Evolutionary conservation across 441 rosid species (phyloP).

Genomic region (Syzygium malaccense): DNA sequence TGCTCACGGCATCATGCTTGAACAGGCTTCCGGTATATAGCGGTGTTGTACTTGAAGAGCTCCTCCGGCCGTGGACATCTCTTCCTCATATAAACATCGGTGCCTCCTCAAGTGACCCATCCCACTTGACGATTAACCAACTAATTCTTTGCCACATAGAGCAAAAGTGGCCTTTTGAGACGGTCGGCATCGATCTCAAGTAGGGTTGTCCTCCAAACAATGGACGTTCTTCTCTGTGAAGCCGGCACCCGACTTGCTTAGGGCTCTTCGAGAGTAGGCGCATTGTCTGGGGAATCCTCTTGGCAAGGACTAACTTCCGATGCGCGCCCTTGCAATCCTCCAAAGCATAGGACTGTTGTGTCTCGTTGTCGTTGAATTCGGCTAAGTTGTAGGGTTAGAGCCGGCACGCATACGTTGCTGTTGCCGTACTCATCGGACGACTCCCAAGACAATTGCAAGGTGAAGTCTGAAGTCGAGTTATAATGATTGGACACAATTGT

Average conservation of each 20-base stretch:
- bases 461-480: not conserved
- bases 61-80: not conserved
- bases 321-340: not conserved
- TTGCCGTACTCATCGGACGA: not conserved
- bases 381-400: not conserved
- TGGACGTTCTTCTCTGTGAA: not conserved
- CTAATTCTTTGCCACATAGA: not conserved
- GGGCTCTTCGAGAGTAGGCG: not conserved
- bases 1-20: not conserved
- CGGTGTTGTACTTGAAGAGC: not conserved
- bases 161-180: not conserved
- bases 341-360: not conserved
- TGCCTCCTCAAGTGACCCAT: not conserved
- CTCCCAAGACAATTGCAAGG: not conserved
- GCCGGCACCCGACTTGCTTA: not conserved
- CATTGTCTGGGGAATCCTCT: not conserved
- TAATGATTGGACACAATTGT: not conserved
- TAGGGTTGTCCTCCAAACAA: not conserved
- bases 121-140: not conserved
- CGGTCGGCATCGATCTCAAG: not conserved
- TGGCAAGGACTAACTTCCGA: not conserved
- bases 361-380: not conserved
- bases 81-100: not conserved
- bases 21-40: not conserved
- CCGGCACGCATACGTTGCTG: fast-evolving